Conservation (phyloP, 768 basidiomycete genomes). For the Mycena epipterygia region DNA sequence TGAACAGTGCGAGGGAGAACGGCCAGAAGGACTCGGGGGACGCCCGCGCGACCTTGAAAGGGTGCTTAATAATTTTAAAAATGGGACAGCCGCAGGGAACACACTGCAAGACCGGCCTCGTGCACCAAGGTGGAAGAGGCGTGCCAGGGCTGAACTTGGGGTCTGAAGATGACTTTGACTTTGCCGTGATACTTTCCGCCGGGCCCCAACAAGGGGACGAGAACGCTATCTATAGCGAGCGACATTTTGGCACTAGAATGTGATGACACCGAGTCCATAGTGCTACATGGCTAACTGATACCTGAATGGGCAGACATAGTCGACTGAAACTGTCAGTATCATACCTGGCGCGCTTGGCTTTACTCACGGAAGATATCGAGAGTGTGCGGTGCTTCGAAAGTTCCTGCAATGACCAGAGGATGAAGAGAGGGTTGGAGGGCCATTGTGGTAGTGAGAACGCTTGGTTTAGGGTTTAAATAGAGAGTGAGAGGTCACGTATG, state of each 20-base stretch:
- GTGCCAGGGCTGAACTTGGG: conserved; percentile 88
- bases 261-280: neutral
- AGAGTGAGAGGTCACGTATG: too few species aligned
- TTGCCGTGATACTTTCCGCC: conserved; percentile 78
- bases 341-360: neutral
- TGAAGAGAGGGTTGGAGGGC: conserved; percentile 83
- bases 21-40: conserved; percentile 87
- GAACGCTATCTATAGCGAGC: conserved; percentile 67
- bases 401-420: conserved; percentile 75
- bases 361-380: conserved; percentile 82
- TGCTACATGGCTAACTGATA: conserved; percentile 33
- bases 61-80: neutral
- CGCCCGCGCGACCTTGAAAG: conserved; percentile 70
- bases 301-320: conserved; percentile 92
- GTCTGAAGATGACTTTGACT: conserved; percentile 79
- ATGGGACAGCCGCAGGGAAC: conserved; percentile 31
- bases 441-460: conserved; percentile 60
- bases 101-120: conserved; percentile 86
- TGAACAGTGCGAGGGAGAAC: conserved; percentile 80
- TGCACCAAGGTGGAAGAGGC: conserved; percentile 79
- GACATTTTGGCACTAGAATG: conserved; percentile 69
- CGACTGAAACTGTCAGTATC: conserved; percentile 61
- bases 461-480: too few species aligned
- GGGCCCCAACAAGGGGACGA: conserved; percentile 69
- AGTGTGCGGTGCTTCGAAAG: conserved; percentile 74